Conservation (phyloP, 768 basidiomycete genomes). For the Royoungia palumana region DNA sequence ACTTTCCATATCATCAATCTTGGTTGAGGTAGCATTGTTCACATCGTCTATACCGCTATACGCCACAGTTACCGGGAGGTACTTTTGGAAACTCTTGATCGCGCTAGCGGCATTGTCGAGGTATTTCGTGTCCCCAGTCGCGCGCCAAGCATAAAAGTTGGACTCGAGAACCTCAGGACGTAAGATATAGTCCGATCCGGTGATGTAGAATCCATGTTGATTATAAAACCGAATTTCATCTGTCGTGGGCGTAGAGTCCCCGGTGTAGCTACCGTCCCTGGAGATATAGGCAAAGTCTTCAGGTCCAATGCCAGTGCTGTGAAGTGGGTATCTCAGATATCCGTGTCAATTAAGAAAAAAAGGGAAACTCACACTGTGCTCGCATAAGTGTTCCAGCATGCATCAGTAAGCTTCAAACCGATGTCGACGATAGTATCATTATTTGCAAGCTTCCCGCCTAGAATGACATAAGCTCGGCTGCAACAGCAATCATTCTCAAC, state of each 20-base stretch:
- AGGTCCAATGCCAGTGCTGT: constrained; percentile 73
- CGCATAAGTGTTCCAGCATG: constrained; percentile 80
- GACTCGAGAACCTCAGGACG: constrained; percentile 81
- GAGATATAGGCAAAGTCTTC: constrained; percentile 65
- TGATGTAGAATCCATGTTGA: constrained; percentile 66
- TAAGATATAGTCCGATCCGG: constrained; percentile 48
- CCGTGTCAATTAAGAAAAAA: background rate
- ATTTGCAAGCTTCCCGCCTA: constrained; percentile 65
- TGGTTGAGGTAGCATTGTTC: constrained; percentile 36
- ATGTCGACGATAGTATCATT: constrained; percentile 66
- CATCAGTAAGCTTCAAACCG: constrained; percentile 61
- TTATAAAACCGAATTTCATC: constrained; percentile 51
- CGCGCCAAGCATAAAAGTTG: constrained; percentile 77
- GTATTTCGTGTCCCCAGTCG: constrained; percentile 67
- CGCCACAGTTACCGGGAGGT: constrained; percentile 43
- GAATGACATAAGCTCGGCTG: constrained; percentile 2
- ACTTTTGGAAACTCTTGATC: constrained; percentile 55
- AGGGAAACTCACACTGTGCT: constrained; percentile 51
- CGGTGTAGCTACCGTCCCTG: constrained; percentile 61
- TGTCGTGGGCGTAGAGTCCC: constrained; percentile 33
- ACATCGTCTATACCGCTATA: constrained; percentile 60
- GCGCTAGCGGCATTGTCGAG: constrained; percentile 60
- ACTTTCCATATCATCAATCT: constrained; percentile 64
- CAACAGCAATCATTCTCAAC: background rate
- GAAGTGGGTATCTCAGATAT: background rate